These are phyloP conservation scores for Nyctanthes arbortristis DNA, from an alignment of 257 asterid species.

Conservation along the genomic window DNA sequence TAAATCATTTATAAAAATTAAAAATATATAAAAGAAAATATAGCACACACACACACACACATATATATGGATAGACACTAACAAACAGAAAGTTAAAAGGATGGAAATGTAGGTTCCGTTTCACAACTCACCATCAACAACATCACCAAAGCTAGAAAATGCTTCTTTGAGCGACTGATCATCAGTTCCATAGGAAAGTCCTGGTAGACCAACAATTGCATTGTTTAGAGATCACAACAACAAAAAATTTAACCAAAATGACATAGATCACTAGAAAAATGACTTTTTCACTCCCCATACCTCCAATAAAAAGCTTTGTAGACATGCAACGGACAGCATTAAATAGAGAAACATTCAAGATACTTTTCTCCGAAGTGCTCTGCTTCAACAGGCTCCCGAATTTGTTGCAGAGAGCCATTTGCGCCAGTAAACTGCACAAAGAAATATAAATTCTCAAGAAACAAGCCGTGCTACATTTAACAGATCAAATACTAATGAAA, in stretches of 20 bases:
- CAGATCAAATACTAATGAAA: no score
- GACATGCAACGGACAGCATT: conserved; percentile 79
- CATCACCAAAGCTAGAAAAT: conserved; percentile 68
- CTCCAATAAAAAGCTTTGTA: conserved; percentile 68
- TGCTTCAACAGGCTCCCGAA: conserved; percentile 59
- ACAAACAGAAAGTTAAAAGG: not conserved
- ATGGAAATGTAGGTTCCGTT: no score
- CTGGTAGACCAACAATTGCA: conserved; percentile 30
- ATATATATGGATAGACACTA: no score
- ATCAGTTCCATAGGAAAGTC: conserved; percentile 74
- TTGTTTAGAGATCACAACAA: not conserved
- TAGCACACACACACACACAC: no score
- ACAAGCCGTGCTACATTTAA: no score
- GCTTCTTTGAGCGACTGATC: conserved; percentile 64
- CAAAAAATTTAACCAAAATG: not conserved
- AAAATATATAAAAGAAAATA: no score
- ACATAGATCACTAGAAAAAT: not conserved
- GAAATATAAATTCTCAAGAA: not conserved
- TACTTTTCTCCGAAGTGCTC: conserved; percentile 36
- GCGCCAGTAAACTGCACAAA: conserved; percentile 29
- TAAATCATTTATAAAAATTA: no score
- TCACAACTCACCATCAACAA: conserved; percentile 44
- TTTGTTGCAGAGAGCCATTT: conserved; percentile 73
- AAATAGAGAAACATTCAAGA: conserved; percentile 45
- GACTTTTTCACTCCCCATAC: conserved; percentile 30